Conservation (phyloP, 768 basidiomycete genomes). For the Podaxis sp. region DNA sequence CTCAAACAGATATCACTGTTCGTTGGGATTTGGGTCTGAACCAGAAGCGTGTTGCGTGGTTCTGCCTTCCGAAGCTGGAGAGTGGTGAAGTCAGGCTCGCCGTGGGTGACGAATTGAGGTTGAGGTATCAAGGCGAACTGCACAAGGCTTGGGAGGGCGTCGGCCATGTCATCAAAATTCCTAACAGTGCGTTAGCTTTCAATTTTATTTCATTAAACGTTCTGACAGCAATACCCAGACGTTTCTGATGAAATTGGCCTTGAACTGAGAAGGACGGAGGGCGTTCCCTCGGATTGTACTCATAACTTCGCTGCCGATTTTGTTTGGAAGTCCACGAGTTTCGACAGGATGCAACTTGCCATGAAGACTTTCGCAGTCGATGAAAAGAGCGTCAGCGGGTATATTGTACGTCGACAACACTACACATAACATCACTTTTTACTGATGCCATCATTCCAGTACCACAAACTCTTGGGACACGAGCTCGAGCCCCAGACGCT, state of each 20-base stretch:
- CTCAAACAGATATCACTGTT: slow-evolving; percentile 94
- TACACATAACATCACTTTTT: background rate
- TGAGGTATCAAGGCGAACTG: slow-evolving; percentile 86
- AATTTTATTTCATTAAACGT: slow-evolving; percentile 6
- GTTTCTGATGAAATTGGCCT: slow-evolving; percentile 98
- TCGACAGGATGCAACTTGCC: slow-evolving; percentile 98
- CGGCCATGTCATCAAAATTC: slow-evolving; percentile 98
- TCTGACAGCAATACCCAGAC: slow-evolving; percentile 46
- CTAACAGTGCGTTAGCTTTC: slow-evolving; percentile 74
- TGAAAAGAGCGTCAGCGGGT: slow-evolving; percentile 98
- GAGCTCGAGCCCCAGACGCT: slow-evolving; percentile 94
- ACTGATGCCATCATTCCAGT: slow-evolving; percentile 46
- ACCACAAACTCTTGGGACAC: slow-evolving; percentile 97
- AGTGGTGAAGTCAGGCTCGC: slow-evolving; percentile 97
- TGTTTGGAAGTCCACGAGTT: slow-evolving; percentile 99
- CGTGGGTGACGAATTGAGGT: slow-evolving; percentile 91
- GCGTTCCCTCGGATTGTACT: slow-evolving; percentile 90
- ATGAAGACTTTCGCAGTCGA: slow-evolving; percentile 99
- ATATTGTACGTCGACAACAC: slow-evolving; percentile 69
- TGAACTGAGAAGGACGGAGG: slow-evolving; percentile 87
- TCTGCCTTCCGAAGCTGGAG: slow-evolving; percentile 92
- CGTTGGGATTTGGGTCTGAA: slow-evolving; percentile 98
- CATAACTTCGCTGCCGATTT: slow-evolving; percentile 98
- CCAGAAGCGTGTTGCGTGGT: slow-evolving; percentile 99
- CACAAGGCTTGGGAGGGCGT: slow-evolving; percentile 97